Base-by-base conservation (phyloP, 2,329 filamentous ascomycete species). In the Colletotrichum caudatum region DNA sequence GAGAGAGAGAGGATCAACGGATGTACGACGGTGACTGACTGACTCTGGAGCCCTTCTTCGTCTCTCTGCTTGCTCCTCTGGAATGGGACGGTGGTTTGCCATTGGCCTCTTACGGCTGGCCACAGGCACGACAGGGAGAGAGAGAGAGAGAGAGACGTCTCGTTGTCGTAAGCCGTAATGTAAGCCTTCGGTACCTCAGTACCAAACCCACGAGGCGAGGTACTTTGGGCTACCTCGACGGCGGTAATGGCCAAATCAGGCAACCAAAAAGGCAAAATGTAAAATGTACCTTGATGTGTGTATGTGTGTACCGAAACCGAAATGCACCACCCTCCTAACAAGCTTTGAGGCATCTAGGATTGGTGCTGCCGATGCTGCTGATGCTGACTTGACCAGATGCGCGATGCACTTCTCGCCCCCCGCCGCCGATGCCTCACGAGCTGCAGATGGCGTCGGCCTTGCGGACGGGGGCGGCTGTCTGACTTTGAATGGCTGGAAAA, bases 101-200 rank as follows among this genome's bases (percentile, higher is more conserved):
- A 71, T 69, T 71, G 65, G 59, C 35, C 48, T 64, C 54, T 33
- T 37, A 50, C 69, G 69, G 69, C 65, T 69, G 54, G 65, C 64
- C 65, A 69, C 69, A 71, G 69, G 65, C 65, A 71, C 69, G 69
- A 69, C 69, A 71, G 69, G 69, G 69, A 71, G 69, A 64, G 46
- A 51, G 18, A 29, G 26, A 29, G 29, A 29, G 29, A 29, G 29
- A 29, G 29, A 4, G 29, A 29, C 29, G 29, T 29, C 29, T 29
- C 29, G 29, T 29, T 29, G 29, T 29, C 29, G 29, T 29, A 29
- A 29, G 5, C 29, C 2, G 29, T 29, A 29, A 29, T 29, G 29
- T 29, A 29, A 29, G 3, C 3, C 29, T 29, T 4, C 29, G 29
- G 29, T 29, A 29, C 29, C 29, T 29, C 29, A 29, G 39, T 59